A percentile compares a stretch with the other conserved stretches of the same genome.
Evolutionary conservation across 2,329 filamentous ascomycete species (phyloP).

Genomic region (Claviceps fusiformis): DNA sequence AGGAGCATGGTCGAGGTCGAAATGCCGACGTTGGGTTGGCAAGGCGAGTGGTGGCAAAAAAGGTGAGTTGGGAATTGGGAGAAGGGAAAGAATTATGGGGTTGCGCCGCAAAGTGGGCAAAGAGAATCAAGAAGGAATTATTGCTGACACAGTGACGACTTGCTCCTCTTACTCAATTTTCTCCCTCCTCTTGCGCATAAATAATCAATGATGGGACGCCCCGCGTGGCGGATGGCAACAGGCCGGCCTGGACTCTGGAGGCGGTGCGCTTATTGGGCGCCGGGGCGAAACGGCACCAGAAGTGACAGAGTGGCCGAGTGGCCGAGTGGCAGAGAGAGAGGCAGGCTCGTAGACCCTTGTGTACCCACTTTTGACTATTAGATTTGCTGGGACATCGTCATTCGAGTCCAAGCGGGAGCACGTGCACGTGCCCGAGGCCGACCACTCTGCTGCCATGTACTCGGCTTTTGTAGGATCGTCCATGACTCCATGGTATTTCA

Average conservation of each 20-base stretch:
- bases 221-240: background rate
- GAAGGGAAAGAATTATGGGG: background rate
- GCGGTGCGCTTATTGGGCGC: background rate
- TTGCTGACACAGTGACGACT: background rate
- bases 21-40: background rate
- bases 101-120: background rate
- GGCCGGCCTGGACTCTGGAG: background rate
- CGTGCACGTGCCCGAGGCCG: too few species aligned
- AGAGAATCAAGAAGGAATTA: background rate
- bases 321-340: too few species aligned
- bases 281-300: background rate
- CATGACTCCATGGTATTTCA: background rate
- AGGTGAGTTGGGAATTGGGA: background rate
- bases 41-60: background rate
- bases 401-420: background rate
- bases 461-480: too few species aligned
- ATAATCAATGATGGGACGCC: background rate
- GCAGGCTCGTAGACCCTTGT: too few species aligned
- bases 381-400: background rate
- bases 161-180: background rate
- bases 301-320: too few species aligned
- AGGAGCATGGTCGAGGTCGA: conserved; percentile 24
- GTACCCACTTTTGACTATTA: too few species aligned
- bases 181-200: background rate
- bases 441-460: too few species aligned